Evolutionary conservation across 257 asterid genomes (phyloP), one percentile per base, ranked within the genome.

Genomic region (Prunella vulgaris): DNA sequence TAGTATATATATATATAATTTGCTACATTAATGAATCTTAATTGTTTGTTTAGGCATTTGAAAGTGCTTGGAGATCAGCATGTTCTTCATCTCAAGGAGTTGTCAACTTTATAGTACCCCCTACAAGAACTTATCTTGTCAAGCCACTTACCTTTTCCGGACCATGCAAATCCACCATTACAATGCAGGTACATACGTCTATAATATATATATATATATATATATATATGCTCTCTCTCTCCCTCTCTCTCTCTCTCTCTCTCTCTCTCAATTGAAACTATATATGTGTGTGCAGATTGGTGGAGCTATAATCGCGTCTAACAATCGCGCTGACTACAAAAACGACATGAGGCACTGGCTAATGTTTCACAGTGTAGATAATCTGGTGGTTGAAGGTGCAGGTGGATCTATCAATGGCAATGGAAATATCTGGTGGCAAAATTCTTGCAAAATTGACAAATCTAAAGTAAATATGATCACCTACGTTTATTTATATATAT

Each of bases 401-500:
- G 95, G 89, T 25, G 98, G 96, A 60, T 77, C 77, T 53, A 59
- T 92, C 13, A 71, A 89, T 46, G 98, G 98, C 40, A 82, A 82
- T 49, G 98, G 98, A 5, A 72, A 85, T 25, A 76, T 85, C 10
- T 92, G 98, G 98, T 92, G 98, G 98, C 46, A 86, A 77, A 86
- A 86, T 80, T 89, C 96, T 64, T 92, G 98, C 88, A 92, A 92
- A 58, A 79, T 74, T 20, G 72, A 85, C 63, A 83, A 75, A 72
- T 5, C 78, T 5, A 83, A 74, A 76, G 90, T 84, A 33, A 62
- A 1, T 0, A 30, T 56, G 0, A 30, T 56, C 12, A 42, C 25
- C 4, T 48, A 22, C 8, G 1, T 42, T 37, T 35, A 8, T 14
- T 52, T n/a, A n/a, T n/a, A n/a, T n/a, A n/a, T n/a, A n/a, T n/a